phyloP scores from a whole-genome alignment of 176 grass and related monocot species.

The Oryza nivara region DNA sequence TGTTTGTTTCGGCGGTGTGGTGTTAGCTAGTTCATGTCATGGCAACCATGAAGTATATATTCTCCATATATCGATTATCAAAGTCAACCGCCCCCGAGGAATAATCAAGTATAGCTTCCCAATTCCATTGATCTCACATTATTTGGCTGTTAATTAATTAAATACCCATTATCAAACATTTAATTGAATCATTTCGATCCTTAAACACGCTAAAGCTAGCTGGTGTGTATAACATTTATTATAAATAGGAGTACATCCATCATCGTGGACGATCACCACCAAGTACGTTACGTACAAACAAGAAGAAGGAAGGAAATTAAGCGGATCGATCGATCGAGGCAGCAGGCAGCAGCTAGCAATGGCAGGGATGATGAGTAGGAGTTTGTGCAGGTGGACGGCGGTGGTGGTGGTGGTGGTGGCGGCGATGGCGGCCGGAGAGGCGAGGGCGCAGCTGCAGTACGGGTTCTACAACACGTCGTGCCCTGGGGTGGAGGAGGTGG shows the following conservation, averaged over 20 bases:
- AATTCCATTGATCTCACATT: background rate
- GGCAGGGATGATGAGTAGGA: background rate
- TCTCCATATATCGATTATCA: background rate
- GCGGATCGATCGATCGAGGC: too few relatives aligned
- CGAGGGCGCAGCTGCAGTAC: conserved; percentile 32
- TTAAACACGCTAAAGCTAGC: background rate
- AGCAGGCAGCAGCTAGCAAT: background rate
- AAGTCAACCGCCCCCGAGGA: background rate
- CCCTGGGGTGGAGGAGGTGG: conserved; percentile 48
- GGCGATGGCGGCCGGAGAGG: background rate
- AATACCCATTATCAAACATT: background rate
- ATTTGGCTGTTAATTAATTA: too few relatives aligned
- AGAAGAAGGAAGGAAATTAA: too few relatives aligned
- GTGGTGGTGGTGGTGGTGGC: background rate
- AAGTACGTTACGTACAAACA: too few relatives aligned
- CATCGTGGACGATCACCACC: background rate
- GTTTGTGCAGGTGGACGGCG: background rate
- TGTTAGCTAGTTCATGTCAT: background rate
- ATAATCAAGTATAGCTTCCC: too few relatives aligned
- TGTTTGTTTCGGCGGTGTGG: background rate
- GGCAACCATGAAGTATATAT: background rate
- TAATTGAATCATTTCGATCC: background rate
- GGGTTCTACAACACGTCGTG: conserved; percentile 53
- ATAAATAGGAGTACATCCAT: background rate
- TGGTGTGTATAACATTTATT: background rate